Evolutionary conservation across 192 early-diverging fungal species (phyloP).

Genomic region (Backusella psychrophila): DNA sequence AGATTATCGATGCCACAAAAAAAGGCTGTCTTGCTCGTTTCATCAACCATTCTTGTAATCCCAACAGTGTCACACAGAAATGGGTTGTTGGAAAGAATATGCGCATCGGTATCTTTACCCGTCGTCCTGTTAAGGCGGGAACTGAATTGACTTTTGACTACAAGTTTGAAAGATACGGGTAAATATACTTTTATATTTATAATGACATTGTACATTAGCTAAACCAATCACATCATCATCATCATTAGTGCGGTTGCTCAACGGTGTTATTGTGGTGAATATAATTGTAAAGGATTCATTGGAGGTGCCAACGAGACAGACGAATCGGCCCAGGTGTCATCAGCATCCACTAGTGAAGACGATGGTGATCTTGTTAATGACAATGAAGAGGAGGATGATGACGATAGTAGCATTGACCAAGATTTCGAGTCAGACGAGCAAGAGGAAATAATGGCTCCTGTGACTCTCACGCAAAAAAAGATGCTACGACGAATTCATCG

Average conservation of each 20-base stretch:
- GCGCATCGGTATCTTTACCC: constrained; percentile 96
- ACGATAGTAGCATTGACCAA: background rate
- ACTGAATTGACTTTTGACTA: constrained; percentile 98
- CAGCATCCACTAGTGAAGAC: background rate
- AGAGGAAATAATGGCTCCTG: constrained; percentile 35
- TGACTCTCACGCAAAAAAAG: constrained; percentile 34
- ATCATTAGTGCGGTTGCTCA: constrained; percentile 76
- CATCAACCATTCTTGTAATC: constrained; percentile 97
- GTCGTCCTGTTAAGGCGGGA: constrained; percentile 68
- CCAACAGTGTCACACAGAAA: constrained; percentile 94
- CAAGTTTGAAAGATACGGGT: constrained; percentile 95
- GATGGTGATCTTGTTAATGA: background rate
- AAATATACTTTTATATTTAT: background rate
- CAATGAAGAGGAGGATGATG: constrained; percentile 34
- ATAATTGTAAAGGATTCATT: constrained; percentile 87
- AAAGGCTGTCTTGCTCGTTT: constrained; percentile 94
- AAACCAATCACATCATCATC: no score
- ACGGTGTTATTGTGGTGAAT: constrained; percentile 87
- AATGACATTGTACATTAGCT: no score
- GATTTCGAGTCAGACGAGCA: background rate
- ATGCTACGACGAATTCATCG: constrained; percentile 34
- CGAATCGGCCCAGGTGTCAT: constrained; percentile 27
- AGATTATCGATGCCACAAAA: constrained; percentile 94
- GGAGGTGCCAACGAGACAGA: constrained; percentile 72
- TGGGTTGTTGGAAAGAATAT: constrained; percentile 91